Evolutionary conservation across 495 filamentous ascomycete genomes (phyloP).

Genomic region (Aspergillus ellipticus): DNA sequence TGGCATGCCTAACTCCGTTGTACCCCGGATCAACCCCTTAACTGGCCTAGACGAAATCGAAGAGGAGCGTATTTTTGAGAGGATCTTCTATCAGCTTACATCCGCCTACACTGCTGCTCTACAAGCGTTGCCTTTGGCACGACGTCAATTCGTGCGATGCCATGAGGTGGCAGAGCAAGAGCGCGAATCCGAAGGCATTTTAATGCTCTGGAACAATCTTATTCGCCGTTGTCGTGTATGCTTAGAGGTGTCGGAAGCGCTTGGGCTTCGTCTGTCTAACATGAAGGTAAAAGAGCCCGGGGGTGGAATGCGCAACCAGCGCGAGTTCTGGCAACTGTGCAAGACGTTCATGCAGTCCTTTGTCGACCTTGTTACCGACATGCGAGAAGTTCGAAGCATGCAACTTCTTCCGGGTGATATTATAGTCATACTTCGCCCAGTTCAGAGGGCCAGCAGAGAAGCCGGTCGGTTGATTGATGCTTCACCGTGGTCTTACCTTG

Average conservation of each 20-base stretch:
- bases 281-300: conserved; percentile 83
- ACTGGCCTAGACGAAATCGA: conserved; percentile 61
- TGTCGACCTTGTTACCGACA: conserved; percentile 65
- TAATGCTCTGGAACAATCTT: conserved; percentile 65
- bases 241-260: conserved; percentile 59
- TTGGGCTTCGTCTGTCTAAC: conserved; percentile 67
- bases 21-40: conserved; percentile 47
- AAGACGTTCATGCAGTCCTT: conserved; percentile 74
- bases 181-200: conserved; percentile 47
- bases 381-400: conserved; percentile 64
- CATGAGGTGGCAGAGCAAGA: conserved; percentile 45
- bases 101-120: conserved; percentile 64
- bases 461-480: conserved; percentile 67
- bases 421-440: conserved; percentile 65
- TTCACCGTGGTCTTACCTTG: conserved; percentile 68
- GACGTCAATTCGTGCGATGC: conserved; percentile 54
- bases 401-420: conserved; percentile 64
- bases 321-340: conserved; percentile 79
- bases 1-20: conserved; percentile 44
- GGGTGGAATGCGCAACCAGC: conserved; percentile 62
- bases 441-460: conserved; percentile 73
- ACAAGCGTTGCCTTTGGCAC: conserved; percentile 61
- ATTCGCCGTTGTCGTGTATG: conserved; percentile 62
- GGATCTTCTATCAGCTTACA: conserved; percentile 68
- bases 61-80: conserved; percentile 76